These are phyloP conservation scores for Porphyra umbilicalis DNA, from an alignment of 31 red algal species.

Conservation along the genomic window DNA sequence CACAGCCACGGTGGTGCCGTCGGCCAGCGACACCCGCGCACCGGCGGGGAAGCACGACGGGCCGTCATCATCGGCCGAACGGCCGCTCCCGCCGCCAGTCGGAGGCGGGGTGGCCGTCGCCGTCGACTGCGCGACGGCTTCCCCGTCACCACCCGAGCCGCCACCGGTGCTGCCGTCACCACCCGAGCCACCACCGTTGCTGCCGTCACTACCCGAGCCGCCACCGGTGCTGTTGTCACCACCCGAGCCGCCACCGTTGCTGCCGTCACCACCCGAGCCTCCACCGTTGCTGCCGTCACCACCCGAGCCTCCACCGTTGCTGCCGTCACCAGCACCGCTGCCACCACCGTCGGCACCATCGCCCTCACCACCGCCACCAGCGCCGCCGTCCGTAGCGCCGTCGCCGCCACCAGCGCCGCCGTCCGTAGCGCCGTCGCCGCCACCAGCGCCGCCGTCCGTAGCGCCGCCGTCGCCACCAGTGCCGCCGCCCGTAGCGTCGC, in stretches of 20 bases:
- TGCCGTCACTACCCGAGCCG: not conserved
- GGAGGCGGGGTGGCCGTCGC: not conserved
- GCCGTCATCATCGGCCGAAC: constrained; percentile 9
- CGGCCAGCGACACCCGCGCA: constrained; percentile 36
- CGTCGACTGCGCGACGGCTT: not conserved
- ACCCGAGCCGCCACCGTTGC: not conserved
- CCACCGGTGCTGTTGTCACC: not conserved
- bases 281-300: not conserved
- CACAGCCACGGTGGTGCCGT: constrained; percentile 13
- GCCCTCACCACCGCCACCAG: not conserved
- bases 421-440: not conserved
- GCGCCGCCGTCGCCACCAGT: not conserved
- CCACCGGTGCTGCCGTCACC: not conserved
- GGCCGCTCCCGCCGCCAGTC: not conserved
- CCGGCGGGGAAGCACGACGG: constrained; percentile 53
- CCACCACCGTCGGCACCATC: not conserved
- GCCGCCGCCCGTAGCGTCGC: no score
- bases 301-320: not conserved
- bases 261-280: no score
- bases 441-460: not conserved
- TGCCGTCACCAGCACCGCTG: not conserved
- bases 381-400: not conserved
- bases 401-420: not conserved
- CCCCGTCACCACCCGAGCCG: no score
- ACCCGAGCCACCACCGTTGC: not conserved